These are phyloP conservation scores for Amylocystis lapponica DNA, from an alignment of 768 basidiomycete genomes.

Conservation along the genomic window DNA sequence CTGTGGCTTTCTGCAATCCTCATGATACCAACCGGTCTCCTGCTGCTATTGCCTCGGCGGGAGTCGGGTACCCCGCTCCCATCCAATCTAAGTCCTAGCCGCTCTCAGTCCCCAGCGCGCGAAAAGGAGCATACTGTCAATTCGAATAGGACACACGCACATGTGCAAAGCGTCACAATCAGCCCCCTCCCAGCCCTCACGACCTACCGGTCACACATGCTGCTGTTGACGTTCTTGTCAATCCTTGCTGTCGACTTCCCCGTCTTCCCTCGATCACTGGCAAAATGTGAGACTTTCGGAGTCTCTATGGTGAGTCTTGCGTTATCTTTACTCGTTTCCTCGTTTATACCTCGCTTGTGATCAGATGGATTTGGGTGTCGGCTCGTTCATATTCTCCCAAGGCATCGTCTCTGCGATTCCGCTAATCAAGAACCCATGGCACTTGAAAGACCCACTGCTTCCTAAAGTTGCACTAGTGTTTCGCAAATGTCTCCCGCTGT, in stretches of 20 bases:
- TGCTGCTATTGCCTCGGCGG: conserved; percentile 39
- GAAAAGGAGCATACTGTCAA: background rate
- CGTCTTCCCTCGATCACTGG: conserved; percentile 81
- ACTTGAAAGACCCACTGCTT: conserved; percentile 42
- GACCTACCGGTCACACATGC: conserved; percentile 90
- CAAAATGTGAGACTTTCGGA: conserved; percentile 92
- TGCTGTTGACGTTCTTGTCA: conserved; percentile 83
- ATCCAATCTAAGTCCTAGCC: conserved; percentile 29
- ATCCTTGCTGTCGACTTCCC: conserved; percentile 97
- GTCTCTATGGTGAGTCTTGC: conserved; percentile 71
- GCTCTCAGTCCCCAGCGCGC: conserved; percentile 7
- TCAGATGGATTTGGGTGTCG: conserved; percentile 97
- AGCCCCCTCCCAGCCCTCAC: conserved; percentile 68
- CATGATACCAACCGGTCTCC: conserved; percentile 36
- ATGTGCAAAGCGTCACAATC: conserved; percentile 1
- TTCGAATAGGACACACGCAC: conserved; percentile 11
- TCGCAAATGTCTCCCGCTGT: conserved; percentile 61
- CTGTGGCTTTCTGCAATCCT: conserved; percentile 43
- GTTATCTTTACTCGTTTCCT: background rate
- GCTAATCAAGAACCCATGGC: conserved; percentile 55
- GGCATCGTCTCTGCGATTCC: conserved; percentile 89
- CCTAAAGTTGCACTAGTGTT: conserved; percentile 46
- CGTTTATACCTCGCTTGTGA: too few relatives aligned
- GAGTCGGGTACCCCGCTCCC: conserved; percentile 48
- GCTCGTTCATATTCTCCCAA: conserved; percentile 95